Conservation (phyloP, 1,284 basidiomycete species). For the Fomitopsis pinicola region DNA sequence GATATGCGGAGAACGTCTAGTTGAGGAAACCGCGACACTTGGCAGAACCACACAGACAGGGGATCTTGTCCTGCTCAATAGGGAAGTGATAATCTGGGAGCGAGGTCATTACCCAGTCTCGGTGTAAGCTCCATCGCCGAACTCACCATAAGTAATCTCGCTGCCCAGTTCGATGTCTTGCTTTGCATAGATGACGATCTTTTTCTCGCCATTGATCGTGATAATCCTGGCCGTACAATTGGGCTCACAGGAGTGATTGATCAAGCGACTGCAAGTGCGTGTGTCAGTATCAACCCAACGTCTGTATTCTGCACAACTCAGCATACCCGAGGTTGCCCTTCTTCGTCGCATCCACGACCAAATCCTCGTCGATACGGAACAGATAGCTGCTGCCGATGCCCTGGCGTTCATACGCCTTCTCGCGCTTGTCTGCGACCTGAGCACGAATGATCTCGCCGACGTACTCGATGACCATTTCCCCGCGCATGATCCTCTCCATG, state of each 20-base stretch:
- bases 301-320: background rate
- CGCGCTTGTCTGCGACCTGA: constrained; percentile 94
- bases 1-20: constrained; percentile 34
- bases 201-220: constrained; percentile 96
- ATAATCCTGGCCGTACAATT: constrained; percentile 99
- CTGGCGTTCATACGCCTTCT: constrained; percentile 94
- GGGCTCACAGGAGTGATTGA: constrained; percentile 97
- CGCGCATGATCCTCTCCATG: constrained; percentile 88
- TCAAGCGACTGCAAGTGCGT: constrained; percentile 63
- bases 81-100: constrained; percentile 86
- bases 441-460: constrained; percentile 96
- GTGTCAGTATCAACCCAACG: constrained; percentile 9
- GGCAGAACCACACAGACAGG: constrained; percentile 81
- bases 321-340: constrained; percentile 95
- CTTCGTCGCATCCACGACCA: constrained; percentile 97
- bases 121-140: background rate
- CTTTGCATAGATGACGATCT: constrained; percentile 99
- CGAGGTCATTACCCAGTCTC: background rate
- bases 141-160: constrained; percentile 88
- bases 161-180: constrained; percentile 90
- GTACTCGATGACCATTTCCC: constrained; percentile 99
- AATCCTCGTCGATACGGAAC: constrained; percentile 89
- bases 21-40: constrained; percentile 91
- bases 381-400: constrained; percentile 95
- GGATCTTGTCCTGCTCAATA: constrained; percentile 89